A percentile compares a stretch with the other conserved stretches of the same genome.
These are phyloP conservation scores for Alternaria postmessia DNA, from an alignment of 2,329 filamentous ascomycete species.

Conservation along the genomic window DNA sequence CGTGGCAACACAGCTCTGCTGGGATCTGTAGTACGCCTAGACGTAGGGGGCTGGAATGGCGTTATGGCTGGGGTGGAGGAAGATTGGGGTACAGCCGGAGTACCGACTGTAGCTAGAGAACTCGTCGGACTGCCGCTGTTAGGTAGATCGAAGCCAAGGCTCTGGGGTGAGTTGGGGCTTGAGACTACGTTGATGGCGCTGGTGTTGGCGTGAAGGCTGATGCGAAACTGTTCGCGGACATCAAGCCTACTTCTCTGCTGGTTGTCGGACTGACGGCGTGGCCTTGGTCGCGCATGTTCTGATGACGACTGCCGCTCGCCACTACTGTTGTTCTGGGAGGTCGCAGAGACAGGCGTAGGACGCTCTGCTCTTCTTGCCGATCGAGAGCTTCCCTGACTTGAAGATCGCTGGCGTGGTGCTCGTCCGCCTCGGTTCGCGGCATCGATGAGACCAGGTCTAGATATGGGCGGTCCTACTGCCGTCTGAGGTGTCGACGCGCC, in stretches of 20 bases:
- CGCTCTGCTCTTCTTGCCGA: constrained; percentile 46
- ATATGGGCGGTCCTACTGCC: constrained; percentile 53
- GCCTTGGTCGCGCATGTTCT: constrained; percentile 29
- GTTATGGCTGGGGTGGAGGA: constrained; percentile 24
- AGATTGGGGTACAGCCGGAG: constrained; percentile 29
- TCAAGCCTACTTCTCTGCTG: constrained; percentile 57
- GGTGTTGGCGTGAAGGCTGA: constrained; percentile 28
- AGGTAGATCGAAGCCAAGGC: constrained; percentile 36
- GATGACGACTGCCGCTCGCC: constrained; percentile 46
- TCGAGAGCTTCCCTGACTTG: constrained; percentile 57
- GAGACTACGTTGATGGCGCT: constrained; percentile 29
- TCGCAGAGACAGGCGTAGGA: constrained; percentile 37
- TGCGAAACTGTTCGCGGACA: constrained; percentile 45
- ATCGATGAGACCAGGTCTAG: constrained; percentile 57
- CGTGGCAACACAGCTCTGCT: constrained; percentile 29
- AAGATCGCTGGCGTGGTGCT: constrained; percentile 54
- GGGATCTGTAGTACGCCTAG: constrained; percentile 46
- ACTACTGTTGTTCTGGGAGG: constrained; percentile 65
- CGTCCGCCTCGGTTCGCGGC: constrained; percentile 46
- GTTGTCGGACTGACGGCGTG: constrained; percentile 51
- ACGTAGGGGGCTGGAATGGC: constrained; percentile 28
- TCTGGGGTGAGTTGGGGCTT: constrained; percentile 41
- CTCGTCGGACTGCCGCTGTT: constrained; percentile 39
- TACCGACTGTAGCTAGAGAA: constrained; percentile 34
- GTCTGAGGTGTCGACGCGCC: constrained; percentile 45